phyloP scores from a whole-genome alignment of 768 basidiomycete species.

The Cystofilobasidium bisporidii region DNA sequence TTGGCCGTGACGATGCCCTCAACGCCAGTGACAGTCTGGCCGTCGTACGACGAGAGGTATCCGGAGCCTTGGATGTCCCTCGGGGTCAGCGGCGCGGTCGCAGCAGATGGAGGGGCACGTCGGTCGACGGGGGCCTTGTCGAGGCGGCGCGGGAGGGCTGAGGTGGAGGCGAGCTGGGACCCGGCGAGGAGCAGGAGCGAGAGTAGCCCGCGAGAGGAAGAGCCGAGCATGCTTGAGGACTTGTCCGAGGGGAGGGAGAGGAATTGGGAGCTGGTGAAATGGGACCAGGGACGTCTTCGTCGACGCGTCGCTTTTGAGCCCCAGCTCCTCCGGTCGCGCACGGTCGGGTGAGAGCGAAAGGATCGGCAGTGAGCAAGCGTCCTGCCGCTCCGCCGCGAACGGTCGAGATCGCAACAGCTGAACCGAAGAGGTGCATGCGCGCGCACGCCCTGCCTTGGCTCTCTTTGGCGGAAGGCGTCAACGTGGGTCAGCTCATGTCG shows the following conservation, averaged over 20 bases:
- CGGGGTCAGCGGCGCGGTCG: neutral
- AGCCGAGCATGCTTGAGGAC: neutral
- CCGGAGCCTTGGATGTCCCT: conserved; percentile 8
- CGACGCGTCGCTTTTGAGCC: too few relatives aligned
- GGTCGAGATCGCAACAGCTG: too few relatives aligned
- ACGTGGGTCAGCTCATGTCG: too few relatives aligned
- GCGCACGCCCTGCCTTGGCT: too few relatives aligned
- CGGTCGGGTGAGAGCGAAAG: too few relatives aligned
- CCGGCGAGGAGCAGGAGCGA: neutral
- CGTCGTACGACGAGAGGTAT: neutral
- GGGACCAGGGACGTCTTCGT: too few relatives aligned
- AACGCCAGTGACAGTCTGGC: neutral
- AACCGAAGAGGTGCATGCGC: too few relatives aligned
- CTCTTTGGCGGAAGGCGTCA: too few relatives aligned
- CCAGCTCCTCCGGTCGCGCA: too few relatives aligned
- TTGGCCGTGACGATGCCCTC: conserved; percentile 14
- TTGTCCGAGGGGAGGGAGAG: neutral
- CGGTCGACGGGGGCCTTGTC: neutral
- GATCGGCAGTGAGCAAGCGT: too few relatives aligned
- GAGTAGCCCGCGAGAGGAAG: neutral
- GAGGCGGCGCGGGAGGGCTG: neutral
- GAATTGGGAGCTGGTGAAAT: neutral
- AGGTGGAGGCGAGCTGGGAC: neutral
- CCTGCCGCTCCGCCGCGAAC: too few relatives aligned
- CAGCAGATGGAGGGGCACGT: neutral